phyloP scores from a whole-genome alignment of 805 yeast species.

The Blastobotrys mokoenaii region DNA sequence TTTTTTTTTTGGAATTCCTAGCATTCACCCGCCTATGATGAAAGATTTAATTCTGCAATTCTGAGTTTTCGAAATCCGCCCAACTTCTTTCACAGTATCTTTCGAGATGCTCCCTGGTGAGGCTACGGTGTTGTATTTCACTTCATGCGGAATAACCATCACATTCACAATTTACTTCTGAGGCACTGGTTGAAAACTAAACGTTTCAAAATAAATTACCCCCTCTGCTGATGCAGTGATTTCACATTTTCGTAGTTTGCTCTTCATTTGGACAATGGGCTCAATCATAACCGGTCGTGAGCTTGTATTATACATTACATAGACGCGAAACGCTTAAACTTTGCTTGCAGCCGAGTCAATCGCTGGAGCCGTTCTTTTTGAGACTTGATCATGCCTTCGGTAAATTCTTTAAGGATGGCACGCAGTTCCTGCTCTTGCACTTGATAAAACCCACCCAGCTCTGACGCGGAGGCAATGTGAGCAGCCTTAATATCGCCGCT shows the following conservation, averaged over 20 bases:
- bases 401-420: conserved; percentile 16
- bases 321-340: background rate
- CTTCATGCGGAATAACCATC: background rate
- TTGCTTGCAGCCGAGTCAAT: conserved; percentile 8
- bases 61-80: conserved; percentile 7
- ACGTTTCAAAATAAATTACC: no score
- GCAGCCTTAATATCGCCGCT: conserved; percentile 26
- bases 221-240: no score
- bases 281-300: background rate
- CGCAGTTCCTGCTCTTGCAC: conserved; percentile 28
- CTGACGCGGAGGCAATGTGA: conserved; percentile 31
- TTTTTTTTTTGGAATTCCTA: no score
- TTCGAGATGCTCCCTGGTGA: no score
- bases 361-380: conserved; percentile 16
- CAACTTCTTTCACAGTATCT: no score
- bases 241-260: no score
- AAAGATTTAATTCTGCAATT: conserved; percentile 18
- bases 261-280: no score
- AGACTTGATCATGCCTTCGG: conserved; percentile 15
- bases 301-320: background rate
- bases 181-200: conserved; percentile 9
- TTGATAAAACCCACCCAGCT: conserved; percentile 31
- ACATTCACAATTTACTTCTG: conserved; percentile 14
- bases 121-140: background rate
- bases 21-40: conserved; percentile 16